Percentiles rank a stretch among this genome's conserved stretches.
These are phyloP conservation scores for Boletus patriciae DNA, from an alignment of 768 basidiomycete genomes.

Conservation along the genomic window DNA sequence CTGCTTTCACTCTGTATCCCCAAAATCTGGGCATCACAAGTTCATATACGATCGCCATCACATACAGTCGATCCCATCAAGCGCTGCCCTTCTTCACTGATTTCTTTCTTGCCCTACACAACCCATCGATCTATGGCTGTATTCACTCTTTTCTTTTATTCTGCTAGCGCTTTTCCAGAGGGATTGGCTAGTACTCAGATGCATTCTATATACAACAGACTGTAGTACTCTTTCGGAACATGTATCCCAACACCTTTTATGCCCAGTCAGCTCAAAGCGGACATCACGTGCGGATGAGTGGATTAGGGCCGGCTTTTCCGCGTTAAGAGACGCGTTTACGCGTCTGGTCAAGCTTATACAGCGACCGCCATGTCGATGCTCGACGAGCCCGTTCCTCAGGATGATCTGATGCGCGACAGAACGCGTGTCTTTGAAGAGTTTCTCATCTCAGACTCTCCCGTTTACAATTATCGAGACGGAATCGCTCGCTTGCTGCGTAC, in stretches of 20 bases:
- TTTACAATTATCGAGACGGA: constrained; percentile 84
- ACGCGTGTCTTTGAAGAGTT: constrained; percentile 83
- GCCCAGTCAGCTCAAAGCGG: too few relatives aligned
- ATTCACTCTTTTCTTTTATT: constrained; percentile 7
- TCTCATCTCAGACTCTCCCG: constrained; percentile 60
- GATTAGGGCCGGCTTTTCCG: constrained; percentile 39
- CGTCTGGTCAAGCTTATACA: constrained; percentile 1
- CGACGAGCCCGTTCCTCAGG: constrained; percentile 59
- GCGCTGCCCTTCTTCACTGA: not conserved
- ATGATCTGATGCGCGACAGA: constrained; percentile 75
- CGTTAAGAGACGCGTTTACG: constrained; percentile 19
- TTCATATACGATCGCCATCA: constrained; percentile 14
- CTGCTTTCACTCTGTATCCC: not conserved
- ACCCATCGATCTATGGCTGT: constrained; percentile 7
- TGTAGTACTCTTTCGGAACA: constrained; percentile 7
- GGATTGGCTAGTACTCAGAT: constrained; percentile 4
- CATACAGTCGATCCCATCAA: constrained; percentile 4
- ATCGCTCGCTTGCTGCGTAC: constrained; percentile 79
- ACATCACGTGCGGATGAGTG: constrained; percentile 5
- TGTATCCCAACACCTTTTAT: not conserved
- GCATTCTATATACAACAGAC: constrained; percentile 5
- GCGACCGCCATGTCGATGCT: constrained; percentile 34
- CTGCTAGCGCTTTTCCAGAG: not conserved
- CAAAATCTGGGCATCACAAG: constrained; percentile 12
- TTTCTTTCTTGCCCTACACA: constrained; percentile 7